Base-by-base conservation (phyloP, 106 monocot species). In the Dendrobium huoshanense region DNA sequence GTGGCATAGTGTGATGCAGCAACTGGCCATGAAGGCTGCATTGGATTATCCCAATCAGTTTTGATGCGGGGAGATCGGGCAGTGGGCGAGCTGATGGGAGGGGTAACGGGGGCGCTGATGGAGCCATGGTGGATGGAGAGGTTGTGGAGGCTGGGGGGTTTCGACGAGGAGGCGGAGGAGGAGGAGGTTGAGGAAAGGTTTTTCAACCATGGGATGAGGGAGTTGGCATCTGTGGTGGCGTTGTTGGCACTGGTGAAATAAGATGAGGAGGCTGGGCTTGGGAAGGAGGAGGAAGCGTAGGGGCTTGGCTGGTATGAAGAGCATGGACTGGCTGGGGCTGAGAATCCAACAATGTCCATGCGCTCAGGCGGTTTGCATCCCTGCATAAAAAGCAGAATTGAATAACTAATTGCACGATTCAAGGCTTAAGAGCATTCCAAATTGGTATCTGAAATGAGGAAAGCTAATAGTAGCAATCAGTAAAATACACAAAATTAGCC, bases 201-300 rank as follows among this genome's bases (percentile, higher is more conserved):
- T 65, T 90, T 94, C 41, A 96, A 90, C 96, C 93, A 96, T 24
- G 96, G 96, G 27, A 91, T 86, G 42, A 96, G 88, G 55, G 87
- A 88, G 67, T 80, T 88, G 55, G 81, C 82, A 45, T 91, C 91
- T 1, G 81, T 51, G 24, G 73, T 79, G 41, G 74, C 43, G n/a
- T 51, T 51, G 51, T 51, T 51, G 51, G 51, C 51, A 51, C 13
- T 37, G 65, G 18, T 72, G 72, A 86, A 65, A 77, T 88, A 87
- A 24, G 91, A 87, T 91, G 45, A 75, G 68, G 20, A 91, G 89
- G 64, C 96, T 96, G 2, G 45, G 89, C 89, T 29, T 85, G 81
- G 81, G 89, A 91, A 11, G 95, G 91, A 0, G 94, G 85, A 19
- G 89, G 75, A 8, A 82, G 85, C 9, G 92, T 87, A 65, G 90